A percentile compares a stretch with the other conserved stretches of the same genome.
phyloP scores from a whole-genome alignment of 148 eudicot genomes.

The Persicaria maculosa region DNA sequence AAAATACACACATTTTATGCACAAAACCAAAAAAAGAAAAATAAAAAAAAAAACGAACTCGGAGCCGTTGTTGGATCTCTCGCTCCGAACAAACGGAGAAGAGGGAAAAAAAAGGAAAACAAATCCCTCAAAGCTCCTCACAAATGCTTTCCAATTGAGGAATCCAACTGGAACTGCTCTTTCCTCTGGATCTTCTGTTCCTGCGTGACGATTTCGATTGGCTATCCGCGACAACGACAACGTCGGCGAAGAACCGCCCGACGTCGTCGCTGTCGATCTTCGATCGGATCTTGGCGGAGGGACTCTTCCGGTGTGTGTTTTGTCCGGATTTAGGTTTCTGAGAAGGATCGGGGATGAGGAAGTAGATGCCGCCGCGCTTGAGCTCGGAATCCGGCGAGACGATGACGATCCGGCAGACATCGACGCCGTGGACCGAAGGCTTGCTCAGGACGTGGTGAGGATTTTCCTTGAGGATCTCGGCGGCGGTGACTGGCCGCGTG shows the following conservation, averaged over 20 bases:
- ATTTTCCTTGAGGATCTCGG: constrained; percentile 47
- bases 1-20: not conserved
- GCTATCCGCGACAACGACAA: constrained; percentile 11
- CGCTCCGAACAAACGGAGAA: not conserved
- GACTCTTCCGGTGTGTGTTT: not conserved
- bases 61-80: not conserved
- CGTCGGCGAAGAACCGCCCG: not conserved
- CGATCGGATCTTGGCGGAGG: constrained; percentile 13
- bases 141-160: constrained; percentile 67
- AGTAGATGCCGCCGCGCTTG: constrained; percentile 76
- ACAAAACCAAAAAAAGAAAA: not conserved
- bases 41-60: not conserved
- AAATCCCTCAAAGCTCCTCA: constrained; percentile 31
- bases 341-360: constrained; percentile 58
- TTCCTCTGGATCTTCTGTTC: constrained; percentile 34
- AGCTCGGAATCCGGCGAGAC: constrained; percentile 68
- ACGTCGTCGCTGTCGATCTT: not conserved
- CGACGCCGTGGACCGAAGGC: constrained; percentile 59
- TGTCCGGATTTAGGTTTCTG: constrained; percentile 35
- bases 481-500: constrained; percentile 47
- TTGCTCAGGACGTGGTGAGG: constrained; percentile 70
- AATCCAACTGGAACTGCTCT: constrained; percentile 42
- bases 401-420: constrained; percentile 41
- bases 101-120: constrained; percentile 1
- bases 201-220: constrained; percentile 33